These are phyloP conservation scores for Cucurbita argyrosperma DNA, from an alignment of 306 rosid genomes.

Conservation along the genomic window DNA sequence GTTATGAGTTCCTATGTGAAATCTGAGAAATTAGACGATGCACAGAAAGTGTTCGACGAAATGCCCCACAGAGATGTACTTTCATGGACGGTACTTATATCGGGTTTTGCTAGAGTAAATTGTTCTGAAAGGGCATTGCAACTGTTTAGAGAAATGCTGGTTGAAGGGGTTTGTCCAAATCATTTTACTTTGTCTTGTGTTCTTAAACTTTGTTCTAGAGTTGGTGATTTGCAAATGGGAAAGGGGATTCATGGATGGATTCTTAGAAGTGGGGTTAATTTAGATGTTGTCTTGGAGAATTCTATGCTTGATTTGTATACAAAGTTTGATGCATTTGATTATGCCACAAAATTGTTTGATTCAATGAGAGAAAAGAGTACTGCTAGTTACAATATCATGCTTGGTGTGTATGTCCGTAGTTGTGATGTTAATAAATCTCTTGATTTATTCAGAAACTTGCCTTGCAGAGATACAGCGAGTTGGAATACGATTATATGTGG, in stretches of 20 bases:
- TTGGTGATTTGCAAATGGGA: constrained; percentile 30
- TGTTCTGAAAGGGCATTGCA: constrained; percentile 24
- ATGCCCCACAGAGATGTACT: constrained; percentile 35
- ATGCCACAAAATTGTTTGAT: constrained; percentile 41
- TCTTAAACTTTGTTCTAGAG: constrained; percentile 43
- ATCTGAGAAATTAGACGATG: constrained; percentile 29
- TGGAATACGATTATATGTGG: constrained; percentile 79
- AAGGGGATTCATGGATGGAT: constrained; percentile 75
- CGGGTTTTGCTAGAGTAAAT: constrained; percentile 46
- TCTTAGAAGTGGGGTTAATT: constrained; percentile 38
- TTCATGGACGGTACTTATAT: constrained; percentile 65
- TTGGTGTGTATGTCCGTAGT: constrained; percentile 33
- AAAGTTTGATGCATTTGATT: constrained; percentile 42
- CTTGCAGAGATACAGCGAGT: constrained; percentile 53
- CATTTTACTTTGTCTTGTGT: constrained; percentile 54
- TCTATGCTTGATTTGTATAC: constrained; percentile 62
- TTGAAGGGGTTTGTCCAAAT: constrained; percentile 45
- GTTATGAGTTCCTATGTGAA: constrained; percentile 23
- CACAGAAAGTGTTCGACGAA: constrained; percentile 60
- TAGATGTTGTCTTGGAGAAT: constrained; percentile 58
- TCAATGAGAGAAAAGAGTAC: constrained; percentile 32
- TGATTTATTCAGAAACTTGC: constrained; percentile 41
- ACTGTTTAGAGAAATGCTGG: constrained; percentile 55
- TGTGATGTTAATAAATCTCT: constrained; percentile 51
- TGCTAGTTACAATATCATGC: constrained; percentile 63